Evolutionary conservation across 495 filamentous ascomycete genomes (phyloP).

Genomic region (Sordaria brevicollis): DNA sequence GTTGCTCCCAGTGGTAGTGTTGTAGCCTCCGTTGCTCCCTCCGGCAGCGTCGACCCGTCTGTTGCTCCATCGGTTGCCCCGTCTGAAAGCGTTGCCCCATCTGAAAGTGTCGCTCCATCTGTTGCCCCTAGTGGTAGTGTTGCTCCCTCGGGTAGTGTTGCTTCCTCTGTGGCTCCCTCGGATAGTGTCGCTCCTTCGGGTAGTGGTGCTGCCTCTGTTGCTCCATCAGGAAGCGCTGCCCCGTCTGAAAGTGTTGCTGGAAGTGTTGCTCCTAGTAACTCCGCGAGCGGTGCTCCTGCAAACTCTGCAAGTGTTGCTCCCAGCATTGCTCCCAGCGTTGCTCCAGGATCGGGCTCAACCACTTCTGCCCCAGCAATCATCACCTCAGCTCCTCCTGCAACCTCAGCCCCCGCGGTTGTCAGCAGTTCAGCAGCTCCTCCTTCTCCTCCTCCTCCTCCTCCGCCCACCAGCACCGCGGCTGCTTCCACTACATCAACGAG

Average conservation of each 20-base stretch:
- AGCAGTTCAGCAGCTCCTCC: neutral
- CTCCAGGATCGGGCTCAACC: neutral
- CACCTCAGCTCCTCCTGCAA: constrained; percentile 14
- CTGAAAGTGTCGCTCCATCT: neutral
- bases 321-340: neutral
- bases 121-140: neutral
- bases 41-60: too few species aligned
- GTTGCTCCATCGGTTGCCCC: too few species aligned
- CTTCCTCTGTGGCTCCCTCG: neutral
- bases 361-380: neutral
- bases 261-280: neutral
- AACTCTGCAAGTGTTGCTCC: neutral
- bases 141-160: neutral
- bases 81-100: neutral
- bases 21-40: too few species aligned
- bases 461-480: neutral
- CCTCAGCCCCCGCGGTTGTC: constrained; percentile 8
- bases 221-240: too few species aligned
- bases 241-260: too few species aligned
- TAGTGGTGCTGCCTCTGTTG: neutral
- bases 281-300: neutral
- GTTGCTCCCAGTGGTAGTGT: too few species aligned
- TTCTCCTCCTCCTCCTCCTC: neutral
- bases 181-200: neutral
- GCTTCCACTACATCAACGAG: neutral